These are phyloP conservation scores for Alternaria panax DNA, from an alignment of 2,329 filamentous ascomycete genomes.

Conservation along the genomic window DNA sequence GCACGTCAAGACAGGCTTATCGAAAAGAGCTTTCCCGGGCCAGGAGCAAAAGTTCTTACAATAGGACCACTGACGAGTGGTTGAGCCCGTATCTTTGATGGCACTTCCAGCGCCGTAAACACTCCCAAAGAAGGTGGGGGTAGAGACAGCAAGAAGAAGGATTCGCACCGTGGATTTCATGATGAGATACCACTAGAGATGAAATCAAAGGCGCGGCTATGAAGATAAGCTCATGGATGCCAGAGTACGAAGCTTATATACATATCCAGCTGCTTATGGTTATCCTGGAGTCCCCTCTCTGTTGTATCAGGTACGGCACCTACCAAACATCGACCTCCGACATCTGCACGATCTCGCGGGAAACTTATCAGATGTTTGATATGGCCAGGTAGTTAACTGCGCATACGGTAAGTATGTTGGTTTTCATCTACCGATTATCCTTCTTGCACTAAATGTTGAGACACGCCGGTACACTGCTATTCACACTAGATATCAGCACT, in stretches of 20 bases:
- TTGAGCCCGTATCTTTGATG: conserved; percentile 25
- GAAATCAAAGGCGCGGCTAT: no score
- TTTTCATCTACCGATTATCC: background rate
- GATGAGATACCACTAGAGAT: no score
- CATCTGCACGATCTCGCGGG: background rate
- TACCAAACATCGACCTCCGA: background rate
- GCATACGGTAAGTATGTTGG: background rate
- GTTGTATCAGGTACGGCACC: background rate
- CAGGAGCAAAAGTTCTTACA: conserved; percentile 61
- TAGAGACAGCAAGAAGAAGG: background rate
- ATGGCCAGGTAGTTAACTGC: background rate
- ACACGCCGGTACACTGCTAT: background rate
- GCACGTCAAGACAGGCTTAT: conserved; percentile 59
- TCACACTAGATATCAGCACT: no score
- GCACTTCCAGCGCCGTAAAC: conserved; percentile 16
- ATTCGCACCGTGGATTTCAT: background rate
- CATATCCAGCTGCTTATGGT: background rate
- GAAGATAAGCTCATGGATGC: background rate
- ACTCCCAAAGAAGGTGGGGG: background rate
- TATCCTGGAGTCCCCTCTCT: background rate
- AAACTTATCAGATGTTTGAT: background rate
- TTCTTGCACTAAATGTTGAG: background rate
- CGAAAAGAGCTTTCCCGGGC: conserved; percentile 62
- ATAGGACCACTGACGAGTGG: conserved; percentile 31
- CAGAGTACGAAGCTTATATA: background rate